Evolutionary conservation across 176 grass and related monocot genomes (phyloP), one percentile per base, ranked within the genome.

Genomic region (Rhipidocladum racemiflorum): DNA sequence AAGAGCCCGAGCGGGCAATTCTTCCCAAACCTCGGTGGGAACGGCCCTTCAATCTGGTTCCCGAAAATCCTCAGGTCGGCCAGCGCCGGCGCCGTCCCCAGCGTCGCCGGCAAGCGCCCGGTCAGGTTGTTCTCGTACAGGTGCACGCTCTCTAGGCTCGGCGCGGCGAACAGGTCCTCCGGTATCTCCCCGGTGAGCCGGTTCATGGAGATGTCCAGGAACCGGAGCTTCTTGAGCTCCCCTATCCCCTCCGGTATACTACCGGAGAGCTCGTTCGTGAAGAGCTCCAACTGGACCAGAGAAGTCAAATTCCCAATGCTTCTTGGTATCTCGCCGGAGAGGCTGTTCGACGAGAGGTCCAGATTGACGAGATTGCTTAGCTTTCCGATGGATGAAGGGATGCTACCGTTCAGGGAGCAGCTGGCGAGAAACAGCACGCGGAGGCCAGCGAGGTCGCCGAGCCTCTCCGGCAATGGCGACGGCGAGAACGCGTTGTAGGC

Each of bases 231-330:
- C 70, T 74, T 46, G 57, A 95, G 87, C 13, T 81, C 51, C 13
- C 87, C 90, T 48, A 99, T 35, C 20, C 96, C 96, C 42, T 35
- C 34, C 23, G 96, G 96, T 48, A 99, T 85, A 6, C 63, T 14
- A 1, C 96, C 96, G 21, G 91, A 74, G 61, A 99, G 89, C 1
- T 62, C 45, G 83, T 99, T 99, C 1, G 32, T 25, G 89, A 83
- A 99, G 18, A 93, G 87, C 83, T 99, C 96, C 13, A 99, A 81
- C 77, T 95, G 96, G 72, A 95, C 73, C 49, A 87, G 49, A 34
- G 76, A 87, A 6, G 57, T 82, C 75, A 93, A 75, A 23, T 77
- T 79, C 28, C 82, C 39, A 34, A 99, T 43, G 39, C 76, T 86
- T 0, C 7, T 1, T 1, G 96, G 92, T 18, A 99, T 93, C 65